phyloP scores from a whole-genome alignment of 495 filamentous ascomycete species.

The Amorphotheca resinae region DNA sequence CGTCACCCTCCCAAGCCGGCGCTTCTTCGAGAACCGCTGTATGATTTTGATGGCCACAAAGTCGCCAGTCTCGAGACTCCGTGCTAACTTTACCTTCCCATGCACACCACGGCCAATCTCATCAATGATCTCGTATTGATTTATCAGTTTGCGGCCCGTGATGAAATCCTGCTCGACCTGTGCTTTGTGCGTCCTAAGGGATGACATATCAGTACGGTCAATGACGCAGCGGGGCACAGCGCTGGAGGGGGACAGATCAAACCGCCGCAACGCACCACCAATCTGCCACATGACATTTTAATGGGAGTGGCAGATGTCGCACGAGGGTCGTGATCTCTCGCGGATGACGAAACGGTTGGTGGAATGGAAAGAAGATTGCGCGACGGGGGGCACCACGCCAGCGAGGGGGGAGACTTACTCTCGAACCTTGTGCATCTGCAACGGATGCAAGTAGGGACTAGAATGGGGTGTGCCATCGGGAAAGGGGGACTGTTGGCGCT shows the following conservation, averaged over 20 bases:
- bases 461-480: conserved; percentile 18
- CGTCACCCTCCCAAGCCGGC: conserved; percentile 65
- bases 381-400: background rate
- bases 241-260: no score
- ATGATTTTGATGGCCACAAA: conserved; percentile 97
- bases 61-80: conserved; percentile 62
- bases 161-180: conserved; percentile 76
- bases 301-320: no score
- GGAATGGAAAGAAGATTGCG: background rate
- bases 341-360: no score
- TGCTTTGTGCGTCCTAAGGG: conserved; percentile 62
- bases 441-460: conserved; percentile 22
- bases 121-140: conserved; percentile 91
- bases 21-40: conserved; percentile 82
- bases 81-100: conserved; percentile 91
- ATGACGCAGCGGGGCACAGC: no score
- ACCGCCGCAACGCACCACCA: no score
- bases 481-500: conserved; percentile 4
- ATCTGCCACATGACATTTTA: no score
- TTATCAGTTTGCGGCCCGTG: conserved; percentile 90
- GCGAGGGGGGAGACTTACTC: conserved; percentile 30
- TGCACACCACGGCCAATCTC: conserved; percentile 93
- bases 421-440: conserved; percentile 27
- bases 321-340: no score
- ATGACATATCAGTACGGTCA: conserved; percentile 9